Percentiles rank a stretch among this genome's conserved stretches.
phyloP scores from a whole-genome alignment of 1,284 basidiomycete genomes.

The Erythrobasidium hasegawianum region DNA sequence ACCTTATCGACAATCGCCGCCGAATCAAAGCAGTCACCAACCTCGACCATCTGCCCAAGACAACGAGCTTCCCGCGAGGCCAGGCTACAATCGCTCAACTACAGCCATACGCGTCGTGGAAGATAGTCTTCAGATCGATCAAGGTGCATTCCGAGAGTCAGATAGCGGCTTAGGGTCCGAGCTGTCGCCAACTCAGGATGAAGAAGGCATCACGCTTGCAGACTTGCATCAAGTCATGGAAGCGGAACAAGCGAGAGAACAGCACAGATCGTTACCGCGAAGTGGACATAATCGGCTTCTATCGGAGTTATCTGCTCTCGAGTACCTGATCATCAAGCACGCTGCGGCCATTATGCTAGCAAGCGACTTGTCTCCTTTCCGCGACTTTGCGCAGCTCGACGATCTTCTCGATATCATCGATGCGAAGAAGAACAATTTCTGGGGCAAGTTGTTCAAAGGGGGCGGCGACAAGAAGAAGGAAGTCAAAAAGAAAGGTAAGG shows the following conservation, averaged over 20 bases:
- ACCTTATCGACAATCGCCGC: not conserved
- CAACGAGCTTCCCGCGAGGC: conserved; percentile 30
- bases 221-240: conserved; percentile 92
- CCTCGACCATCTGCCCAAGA: not conserved
- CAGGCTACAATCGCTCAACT: conserved; percentile 39
- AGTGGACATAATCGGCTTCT: conserved; percentile 68
- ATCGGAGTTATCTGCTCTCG: conserved; percentile 76
- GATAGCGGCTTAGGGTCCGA: conserved; percentile 36
- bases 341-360: conserved; percentile 77
- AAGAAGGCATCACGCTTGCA: conserved; percentile 88
- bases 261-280: conserved; percentile 70
- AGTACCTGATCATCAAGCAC: conserved; percentile 87
- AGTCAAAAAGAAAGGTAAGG: conserved; percentile 73
- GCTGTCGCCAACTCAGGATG: conserved; percentile 50
- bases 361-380: conserved; percentile 61
- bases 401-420: conserved; percentile 92
- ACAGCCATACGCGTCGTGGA: conserved; percentile 45
- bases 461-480: conserved; percentile 69
- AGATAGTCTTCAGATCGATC: conserved; percentile 35
- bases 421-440: conserved; percentile 88
- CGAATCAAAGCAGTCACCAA: conserved; percentile 9
- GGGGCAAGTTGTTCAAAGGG: conserved; percentile 95
- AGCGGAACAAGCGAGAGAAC: conserved; percentile 75
- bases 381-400: conserved; percentile 62
- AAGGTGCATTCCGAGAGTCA: conserved; percentile 23